These are phyloP conservation scores for Scleroderma citrinum DNA, from an alignment of 768 basidiomycete genomes.

Conservation along the genomic window DNA sequence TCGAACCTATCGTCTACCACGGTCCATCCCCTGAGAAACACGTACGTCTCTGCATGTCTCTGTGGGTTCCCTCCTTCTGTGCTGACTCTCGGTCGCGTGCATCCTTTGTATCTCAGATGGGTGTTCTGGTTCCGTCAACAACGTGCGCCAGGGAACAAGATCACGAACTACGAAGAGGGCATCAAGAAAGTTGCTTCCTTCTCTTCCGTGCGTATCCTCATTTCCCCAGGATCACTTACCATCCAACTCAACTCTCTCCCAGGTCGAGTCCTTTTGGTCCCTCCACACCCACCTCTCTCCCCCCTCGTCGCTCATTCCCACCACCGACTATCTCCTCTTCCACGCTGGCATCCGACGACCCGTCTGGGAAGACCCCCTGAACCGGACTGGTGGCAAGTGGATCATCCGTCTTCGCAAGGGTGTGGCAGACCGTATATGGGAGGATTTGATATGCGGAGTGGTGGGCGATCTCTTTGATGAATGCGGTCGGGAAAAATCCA, in stretches of 20 bases:
- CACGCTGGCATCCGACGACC: conserved; percentile 80
- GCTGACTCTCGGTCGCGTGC: conserved; percentile 9
- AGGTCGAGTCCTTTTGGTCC: conserved; percentile 96
- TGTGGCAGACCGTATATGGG: conserved; percentile 86
- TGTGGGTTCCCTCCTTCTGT: conserved; percentile 7
- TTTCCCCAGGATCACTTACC: background rate
- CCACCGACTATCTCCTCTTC: conserved; percentile 93
- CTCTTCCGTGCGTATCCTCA: conserved; percentile 56
- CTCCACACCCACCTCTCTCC: conserved; percentile 87
- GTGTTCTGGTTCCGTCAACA: conserved; percentile 92
- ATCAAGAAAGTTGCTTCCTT: conserved; percentile 91
- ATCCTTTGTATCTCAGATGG: conserved; percentile 49
- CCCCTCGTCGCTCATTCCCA: conserved; percentile 78
- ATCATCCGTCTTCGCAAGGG: conserved; percentile 91
- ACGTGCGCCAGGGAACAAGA: conserved; percentile 83
- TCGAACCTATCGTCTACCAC: conserved; percentile 21
- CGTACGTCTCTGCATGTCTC: conserved; percentile 66
- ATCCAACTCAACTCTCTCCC: conserved; percentile 7
- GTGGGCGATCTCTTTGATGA: conserved; percentile 89
- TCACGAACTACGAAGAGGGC: conserved; percentile 88
- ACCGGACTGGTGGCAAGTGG: conserved; percentile 88
- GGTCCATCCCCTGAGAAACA: conserved; percentile 77
- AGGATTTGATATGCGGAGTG: conserved; percentile 79
- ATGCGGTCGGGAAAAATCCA: conserved; percentile 34
- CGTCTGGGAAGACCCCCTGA: conserved; percentile 94